These are phyloP conservation scores for Acanthochlamys bracteata DNA, from an alignment of 106 monocot genomes.

Conservation along the genomic window DNA sequence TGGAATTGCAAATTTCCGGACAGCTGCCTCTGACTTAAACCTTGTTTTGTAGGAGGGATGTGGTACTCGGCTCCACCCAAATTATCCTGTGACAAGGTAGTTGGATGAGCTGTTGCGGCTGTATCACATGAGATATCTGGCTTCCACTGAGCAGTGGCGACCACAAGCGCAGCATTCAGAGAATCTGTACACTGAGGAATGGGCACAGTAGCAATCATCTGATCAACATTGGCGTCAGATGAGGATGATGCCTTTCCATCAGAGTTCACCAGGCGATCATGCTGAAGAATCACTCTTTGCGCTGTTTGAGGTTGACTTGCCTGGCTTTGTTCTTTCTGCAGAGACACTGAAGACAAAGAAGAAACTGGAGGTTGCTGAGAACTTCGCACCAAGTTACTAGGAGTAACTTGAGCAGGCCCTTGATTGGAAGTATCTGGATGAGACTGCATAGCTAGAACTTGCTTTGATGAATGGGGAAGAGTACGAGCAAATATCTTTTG, in stretches of 20 bases:
- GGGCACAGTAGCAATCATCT: slow-evolving; percentile 20
- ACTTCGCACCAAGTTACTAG: slow-evolving; percentile 18
- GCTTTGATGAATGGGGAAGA: slow-evolving; percentile 31
- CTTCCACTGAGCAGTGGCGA: slow-evolving; percentile 43
- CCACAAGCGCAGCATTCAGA: slow-evolving; percentile 15
- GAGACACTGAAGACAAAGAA: slow-evolving; percentile 34
- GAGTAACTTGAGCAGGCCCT: slow-evolving; percentile 26
- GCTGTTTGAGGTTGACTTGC: slow-evolving; percentile 29
- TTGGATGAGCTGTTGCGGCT: slow-evolving; percentile 13
- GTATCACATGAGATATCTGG: slow-evolving; percentile 40
- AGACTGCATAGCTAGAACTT: slow-evolving; percentile 24
- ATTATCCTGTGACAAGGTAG: slow-evolving; percentile 25
- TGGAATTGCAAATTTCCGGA: slow-evolving; percentile 36
- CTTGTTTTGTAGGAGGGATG: slow-evolving; percentile 27
- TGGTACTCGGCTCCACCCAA: slow-evolving; percentile 27
- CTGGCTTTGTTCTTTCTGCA: slow-evolving; percentile 39
- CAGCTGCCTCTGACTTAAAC: slow-evolving; percentile 30
- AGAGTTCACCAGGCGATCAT: slow-evolving; percentile 35
- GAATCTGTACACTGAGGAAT: slow-evolving; percentile 30
- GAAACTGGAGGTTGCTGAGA: slow-evolving; percentile 34
- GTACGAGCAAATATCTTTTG: slow-evolving; percentile 38
- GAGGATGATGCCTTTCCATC: slow-evolving; percentile 32
- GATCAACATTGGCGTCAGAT: slow-evolving; percentile 26
- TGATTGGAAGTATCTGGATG: slow-evolving; percentile 35
- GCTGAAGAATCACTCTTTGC: slow-evolving; percentile 47